phyloP scores from a whole-genome alignment of 768 basidiomycete genomes.

The Rossbeevera mucosa region DNA sequence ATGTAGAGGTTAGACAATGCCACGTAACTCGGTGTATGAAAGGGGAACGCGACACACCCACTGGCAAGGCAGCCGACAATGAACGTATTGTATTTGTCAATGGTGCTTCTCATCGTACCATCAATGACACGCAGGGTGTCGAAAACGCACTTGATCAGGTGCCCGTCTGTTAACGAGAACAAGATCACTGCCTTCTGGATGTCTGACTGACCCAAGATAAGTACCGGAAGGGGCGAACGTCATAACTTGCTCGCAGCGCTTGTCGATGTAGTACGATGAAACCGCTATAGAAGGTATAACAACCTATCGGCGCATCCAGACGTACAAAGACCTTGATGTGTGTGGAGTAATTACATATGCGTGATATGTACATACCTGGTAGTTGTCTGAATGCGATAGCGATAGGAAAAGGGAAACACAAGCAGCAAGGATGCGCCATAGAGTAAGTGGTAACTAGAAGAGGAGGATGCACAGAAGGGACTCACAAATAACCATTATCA shows the following conservation, averaged over 20 bases:
- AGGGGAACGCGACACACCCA: too few species aligned
- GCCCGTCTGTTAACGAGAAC: too few species aligned
- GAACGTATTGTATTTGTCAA: too few species aligned
- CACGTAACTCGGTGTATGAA: too few species aligned
- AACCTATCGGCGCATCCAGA: slow-evolving; percentile 48
- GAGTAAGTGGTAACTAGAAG: slow-evolving; percentile 18
- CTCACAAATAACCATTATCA: slow-evolving; percentile 52
- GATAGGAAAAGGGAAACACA: slow-evolving; percentile 44
- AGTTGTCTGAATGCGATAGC: slow-evolving; percentile 37
- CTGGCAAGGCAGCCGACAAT: too few species aligned
- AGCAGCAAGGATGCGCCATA: slow-evolving; percentile 27
- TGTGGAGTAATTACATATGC: too few species aligned
- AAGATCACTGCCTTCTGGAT: too few species aligned
- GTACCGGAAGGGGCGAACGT: slow-evolving; percentile 53
- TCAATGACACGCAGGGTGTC: too few species aligned
- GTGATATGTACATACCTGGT: slow-evolving; percentile 30
- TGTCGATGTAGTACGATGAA: slow-evolving; percentile 50
- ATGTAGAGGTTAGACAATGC: too few species aligned
- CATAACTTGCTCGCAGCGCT: slow-evolving; percentile 45
- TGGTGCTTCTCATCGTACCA: too few species aligned
- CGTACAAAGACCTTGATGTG: slow-evolving; percentile 43
- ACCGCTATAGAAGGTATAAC: slow-evolving; percentile 46
- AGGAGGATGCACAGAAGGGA: neutral
- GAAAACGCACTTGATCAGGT: too few species aligned
- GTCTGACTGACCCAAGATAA: too few species aligned